phyloP scores from a whole-genome alignment of 2,329 filamentous ascomycete species.

The Emericellopsis cladophorae region DNA sequence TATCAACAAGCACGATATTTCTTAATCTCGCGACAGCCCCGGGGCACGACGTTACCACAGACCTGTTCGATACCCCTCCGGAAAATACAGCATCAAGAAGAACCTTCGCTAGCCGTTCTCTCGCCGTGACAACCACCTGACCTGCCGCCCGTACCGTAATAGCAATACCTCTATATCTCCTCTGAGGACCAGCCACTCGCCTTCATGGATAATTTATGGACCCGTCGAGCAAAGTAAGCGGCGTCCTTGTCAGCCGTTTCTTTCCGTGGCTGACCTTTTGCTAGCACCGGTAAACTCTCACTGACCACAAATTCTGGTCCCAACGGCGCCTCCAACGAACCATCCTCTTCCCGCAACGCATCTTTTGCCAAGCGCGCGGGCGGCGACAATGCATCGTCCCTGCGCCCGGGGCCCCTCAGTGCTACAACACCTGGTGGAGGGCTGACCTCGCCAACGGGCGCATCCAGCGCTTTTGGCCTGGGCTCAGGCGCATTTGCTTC shows the following conservation, averaged over 20 bases:
- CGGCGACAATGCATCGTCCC: constrained; percentile 53
- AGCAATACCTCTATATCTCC: not conserved
- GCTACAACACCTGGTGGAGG: constrained; percentile 55
- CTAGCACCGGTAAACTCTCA: constrained; percentile 79
- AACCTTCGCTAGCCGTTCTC: not conserved
- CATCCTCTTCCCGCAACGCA: constrained; percentile 43
- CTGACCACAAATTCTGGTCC: constrained; percentile 58
- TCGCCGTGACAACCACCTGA: not conserved
- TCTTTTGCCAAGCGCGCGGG: constrained; percentile 61
- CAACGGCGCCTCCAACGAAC: constrained; percentile 34
- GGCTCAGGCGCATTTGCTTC: constrained; percentile 94
- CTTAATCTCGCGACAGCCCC: too few species aligned
- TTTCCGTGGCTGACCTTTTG: constrained; percentile 7
- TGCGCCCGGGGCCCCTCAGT: constrained; percentile 66
- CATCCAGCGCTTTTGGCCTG: constrained; percentile 82
- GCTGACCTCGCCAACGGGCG: constrained; percentile 32
- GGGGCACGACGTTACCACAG: not conserved
- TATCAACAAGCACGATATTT: too few species aligned
- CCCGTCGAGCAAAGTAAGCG: constrained; percentile 66
- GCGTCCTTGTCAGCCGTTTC: not conserved
- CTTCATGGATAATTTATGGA: constrained; percentile 58
- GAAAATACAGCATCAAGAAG: too few species aligned
- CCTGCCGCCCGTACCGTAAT: not conserved
- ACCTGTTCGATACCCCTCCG: too few species aligned
- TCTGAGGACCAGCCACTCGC: not conserved